Base-by-base conservation (phyloP, 23 red algal genomes). In the Gracilariopsis chorda region DNA sequence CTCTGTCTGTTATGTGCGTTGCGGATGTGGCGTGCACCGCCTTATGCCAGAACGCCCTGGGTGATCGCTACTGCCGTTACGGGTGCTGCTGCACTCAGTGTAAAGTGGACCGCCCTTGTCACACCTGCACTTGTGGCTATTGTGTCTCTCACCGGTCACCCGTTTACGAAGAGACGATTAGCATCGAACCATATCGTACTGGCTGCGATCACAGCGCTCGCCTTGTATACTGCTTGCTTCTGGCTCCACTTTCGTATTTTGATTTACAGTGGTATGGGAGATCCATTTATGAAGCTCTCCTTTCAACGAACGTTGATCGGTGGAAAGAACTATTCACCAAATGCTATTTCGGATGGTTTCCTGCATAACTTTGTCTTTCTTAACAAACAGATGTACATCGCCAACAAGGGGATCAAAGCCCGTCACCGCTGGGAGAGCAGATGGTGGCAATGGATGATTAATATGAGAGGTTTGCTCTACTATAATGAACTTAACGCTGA, bases 21-120 rank as follows among this genome's bases (percentile, higher is more conserved):
- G 56, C 65, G 60, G 4, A 77, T 98, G 87, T 98, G 95, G 95
- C 58, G 88, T 45, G 51, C 84, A 51, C 87, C 64, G 29, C 81
- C 90, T 10, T 34, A 47, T 30, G 32, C 25, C 12, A 60, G 91
- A 28, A 48, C 43, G 12, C 47, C 48, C 43, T 80, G 41, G 47
- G 51, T 93, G 52, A n/a, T 98, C 10, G 55, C 49, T 13, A 93
- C 95, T 19, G 95, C 84, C 7, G 14, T 92, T 29, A 57, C 84
- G 7, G 84, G 91, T 40, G 88, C 67, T 13, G 90, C 86, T 17
- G 86, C 90, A 43, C 67, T 98, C 48, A 85, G 89, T 33, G 90
- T 96, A 24, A 99, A 99, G 65, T 99, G 88, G 88, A 99, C 97
- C 17, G 89, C 93, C 6, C 70, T 96, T 1, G 93, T 81, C 41